Evolutionary conservation across 2,329 filamentous ascomycete species (phyloP).

Genomic region (Ceratocystis huliohia): DNA sequence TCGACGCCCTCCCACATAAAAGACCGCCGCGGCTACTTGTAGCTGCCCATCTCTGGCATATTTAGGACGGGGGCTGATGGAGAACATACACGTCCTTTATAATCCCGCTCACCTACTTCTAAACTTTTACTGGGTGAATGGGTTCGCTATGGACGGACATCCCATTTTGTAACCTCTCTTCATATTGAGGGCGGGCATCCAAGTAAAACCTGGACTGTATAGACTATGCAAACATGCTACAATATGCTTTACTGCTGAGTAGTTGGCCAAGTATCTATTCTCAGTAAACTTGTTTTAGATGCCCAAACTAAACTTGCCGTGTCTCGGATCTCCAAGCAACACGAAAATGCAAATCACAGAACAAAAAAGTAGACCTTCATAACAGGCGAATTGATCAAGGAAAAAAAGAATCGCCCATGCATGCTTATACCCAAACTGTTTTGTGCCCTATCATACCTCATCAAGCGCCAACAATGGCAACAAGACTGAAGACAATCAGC

Average conservation of each 20-base stretch:
- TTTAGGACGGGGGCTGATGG: slow-evolving; percentile 34
- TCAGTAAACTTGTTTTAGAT: slow-evolving; percentile 21
- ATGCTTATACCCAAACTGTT: slow-evolving; percentile 15
- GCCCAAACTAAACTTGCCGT: slow-evolving; percentile 18
- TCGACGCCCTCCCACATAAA: slow-evolving; percentile 26
- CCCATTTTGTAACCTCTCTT: not conserved
- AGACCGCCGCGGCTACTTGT: slow-evolving; percentile 22
- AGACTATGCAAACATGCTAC: not conserved
- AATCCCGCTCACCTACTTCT: slow-evolving; percentile 39
- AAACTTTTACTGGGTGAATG: slow-evolving; percentile 32
- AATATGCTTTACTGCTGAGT: not conserved
- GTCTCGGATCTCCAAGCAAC: slow-evolving; percentile 15
- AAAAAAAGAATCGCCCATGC: slow-evolving; percentile 17
- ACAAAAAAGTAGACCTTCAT: slow-evolving; percentile 19
- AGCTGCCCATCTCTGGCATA: slow-evolving; percentile 23
- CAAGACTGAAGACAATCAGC: not conserved
- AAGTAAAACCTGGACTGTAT: not conserved
- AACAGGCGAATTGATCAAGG: slow-evolving; percentile 10
- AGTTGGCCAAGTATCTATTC: slow-evolving; percentile 1
- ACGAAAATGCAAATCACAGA: slow-evolving; percentile 19
- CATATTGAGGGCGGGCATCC: not conserved
- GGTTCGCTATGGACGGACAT: slow-evolving; percentile 54
- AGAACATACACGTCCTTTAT: slow-evolving; percentile 46
- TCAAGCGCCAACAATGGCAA: slow-evolving; percentile 1
- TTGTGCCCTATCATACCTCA: slow-evolving; percentile 13